Evolutionary conservation across 2,329 filamentous ascomycete genomes (phyloP), one percentile per base, ranked within the genome.

Genomic region (Blumeria graminis): DNA sequence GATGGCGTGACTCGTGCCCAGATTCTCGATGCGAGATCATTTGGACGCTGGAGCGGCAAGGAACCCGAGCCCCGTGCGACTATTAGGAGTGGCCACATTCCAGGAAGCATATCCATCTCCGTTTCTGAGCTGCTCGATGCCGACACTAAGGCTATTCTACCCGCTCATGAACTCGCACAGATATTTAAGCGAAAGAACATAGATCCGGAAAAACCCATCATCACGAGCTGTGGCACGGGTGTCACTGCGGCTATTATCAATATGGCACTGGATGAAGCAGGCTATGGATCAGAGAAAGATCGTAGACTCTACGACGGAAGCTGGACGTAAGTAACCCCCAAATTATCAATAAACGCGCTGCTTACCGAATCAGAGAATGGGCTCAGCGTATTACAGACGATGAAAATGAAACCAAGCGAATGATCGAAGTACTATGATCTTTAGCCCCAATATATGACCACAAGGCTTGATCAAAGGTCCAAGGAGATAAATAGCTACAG

Each of bases 241-340:
- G 90, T 98, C 55, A 96, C 89, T 10, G 92, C 92, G 7, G 86
- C 86, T 16, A 78, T 95, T 46, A 79, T 98, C 45, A 92, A 98
- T 66, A 83, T 88, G 39, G 92, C 88, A 1, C 71, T 98, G 56
- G 79, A 78, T 34, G 81, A 87, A 68, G 86, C 89, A 22, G 82
- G 81, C 1, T 89, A 80, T 65, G 85, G 84, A 1, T 72, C 77
- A 3, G 69, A 76, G 0, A 76, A 81, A 59, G 77, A 77, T 56
- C 78, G 86, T 62, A 81, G 77, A 65, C 74, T 98, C 22, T 98
- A 98, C 65, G 92, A 98, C 68, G 92, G 92, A 52, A 94, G 89
- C 69, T 98, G 92, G 92, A 96, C 92, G 77, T 94, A 74, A 80
- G 85, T 82, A 45, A 16, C 39, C 10, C 16, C 50, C 43, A 56